Percentiles rank a stretch among this genome's conserved stretches.
These are phyloP conservation scores for Lenzites betulinus DNA, from an alignment of 768 basidiomycete genomes.

Conservation along the genomic window DNA sequence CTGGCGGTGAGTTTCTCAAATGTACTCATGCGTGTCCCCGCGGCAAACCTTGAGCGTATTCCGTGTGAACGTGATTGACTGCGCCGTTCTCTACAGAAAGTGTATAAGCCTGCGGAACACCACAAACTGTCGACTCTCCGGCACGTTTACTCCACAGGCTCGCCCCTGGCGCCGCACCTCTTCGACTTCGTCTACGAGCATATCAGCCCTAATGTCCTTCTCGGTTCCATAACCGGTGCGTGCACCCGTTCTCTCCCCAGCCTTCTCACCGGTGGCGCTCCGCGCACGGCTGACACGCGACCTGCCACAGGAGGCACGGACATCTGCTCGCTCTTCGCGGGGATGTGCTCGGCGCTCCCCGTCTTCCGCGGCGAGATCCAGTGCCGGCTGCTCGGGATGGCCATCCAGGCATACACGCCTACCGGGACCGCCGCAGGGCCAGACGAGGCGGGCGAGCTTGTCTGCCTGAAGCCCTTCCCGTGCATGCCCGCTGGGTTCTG, in stretches of 20 bases:
- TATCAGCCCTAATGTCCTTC: conserved; percentile 61
- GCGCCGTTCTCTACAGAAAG: conserved; percentile 47
- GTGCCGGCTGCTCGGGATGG: conserved; percentile 83
- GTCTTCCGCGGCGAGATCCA: conserved; percentile 84
- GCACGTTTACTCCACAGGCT: conserved; percentile 82
- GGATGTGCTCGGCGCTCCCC: conserved; percentile 72
- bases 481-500: conserved; percentile 83
- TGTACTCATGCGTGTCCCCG: neutral
- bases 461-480: conserved; percentile 75
- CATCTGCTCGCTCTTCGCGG: conserved; percentile 84
- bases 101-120: conserved; percentile 64
- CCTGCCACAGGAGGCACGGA: conserved; percentile 67
- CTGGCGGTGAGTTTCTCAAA: conserved; percentile 54
- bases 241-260: neutral
- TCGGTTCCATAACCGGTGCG: conserved; percentile 76
- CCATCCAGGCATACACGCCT: conserved; percentile 58
- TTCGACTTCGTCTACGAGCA: conserved; percentile 77
- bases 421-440: conserved; percentile 45
- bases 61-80: conserved; percentile 12
- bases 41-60: neutral
- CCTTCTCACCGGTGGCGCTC: neutral
- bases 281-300: neutral
- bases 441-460: conserved; percentile 64
- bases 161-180: conserved; percentile 65
- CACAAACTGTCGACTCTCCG: conserved; percentile 60